These are phyloP conservation scores for Cornus controversa DNA, from an alignment of 148 eudicot genomes.

Conservation along the genomic window DNA sequence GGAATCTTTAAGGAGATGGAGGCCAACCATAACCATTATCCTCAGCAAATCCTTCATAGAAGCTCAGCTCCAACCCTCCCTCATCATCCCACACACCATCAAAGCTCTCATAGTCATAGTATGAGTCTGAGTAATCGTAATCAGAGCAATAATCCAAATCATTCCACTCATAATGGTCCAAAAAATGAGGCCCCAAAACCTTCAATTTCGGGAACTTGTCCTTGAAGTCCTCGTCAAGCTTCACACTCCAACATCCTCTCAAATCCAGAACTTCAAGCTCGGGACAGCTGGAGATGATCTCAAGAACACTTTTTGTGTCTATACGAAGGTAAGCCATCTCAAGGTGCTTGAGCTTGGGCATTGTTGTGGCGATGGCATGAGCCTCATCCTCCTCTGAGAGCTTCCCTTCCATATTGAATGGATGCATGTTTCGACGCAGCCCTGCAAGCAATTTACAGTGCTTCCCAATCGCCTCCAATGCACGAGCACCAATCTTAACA, in stretches of 20 bases:
- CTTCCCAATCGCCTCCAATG: conserved; percentile 60
- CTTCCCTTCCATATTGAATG: conserved; percentile 30
- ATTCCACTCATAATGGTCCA: conserved; percentile 44
- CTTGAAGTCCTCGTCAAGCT: conserved; percentile 41
- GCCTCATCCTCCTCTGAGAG: conserved; percentile 60
- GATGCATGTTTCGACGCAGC: conserved; percentile 72
- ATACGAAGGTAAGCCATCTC: conserved; percentile 59
- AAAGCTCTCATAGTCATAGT: conserved; percentile 56
- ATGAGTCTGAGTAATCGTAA: conserved; percentile 55
- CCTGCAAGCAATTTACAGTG: conserved; percentile 56
- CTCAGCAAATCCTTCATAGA: conserved; percentile 40
- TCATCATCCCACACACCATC: conserved; percentile 59
- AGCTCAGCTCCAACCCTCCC: conserved; percentile 35
- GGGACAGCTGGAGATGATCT: conserved; percentile 50
- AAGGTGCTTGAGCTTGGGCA: conserved; percentile 70
- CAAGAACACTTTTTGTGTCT: conserved; percentile 41
- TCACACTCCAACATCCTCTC: conserved; percentile 76
- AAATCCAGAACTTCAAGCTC: conserved; percentile 60
- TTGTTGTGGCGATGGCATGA: conserved; percentile 55
- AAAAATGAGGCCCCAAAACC: conserved; percentile 60
- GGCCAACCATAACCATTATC: conserved; percentile 55
- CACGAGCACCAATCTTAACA: conserved; percentile 39
- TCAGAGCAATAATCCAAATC: conserved; percentile 46
- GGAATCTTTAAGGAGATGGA: conserved; percentile 45
- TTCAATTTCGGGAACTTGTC: conserved; percentile 48